Conservation (phyloP, 2,329 filamentous ascomycete genomes). For the Ophiostoma himal-ulmi region DNA sequence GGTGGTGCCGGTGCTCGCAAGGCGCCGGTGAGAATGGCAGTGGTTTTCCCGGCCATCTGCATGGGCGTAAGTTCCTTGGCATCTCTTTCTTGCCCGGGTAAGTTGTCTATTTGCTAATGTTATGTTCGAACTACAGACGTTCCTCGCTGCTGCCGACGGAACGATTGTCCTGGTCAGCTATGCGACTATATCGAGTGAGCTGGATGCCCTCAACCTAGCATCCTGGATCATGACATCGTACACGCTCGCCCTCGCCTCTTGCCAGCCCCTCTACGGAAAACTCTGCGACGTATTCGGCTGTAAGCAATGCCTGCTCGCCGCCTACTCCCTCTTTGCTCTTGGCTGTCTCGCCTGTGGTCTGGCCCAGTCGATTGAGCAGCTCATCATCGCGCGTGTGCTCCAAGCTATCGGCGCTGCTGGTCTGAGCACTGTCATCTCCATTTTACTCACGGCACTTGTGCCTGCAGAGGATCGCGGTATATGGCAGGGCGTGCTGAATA, state of each 20-base stretch:
- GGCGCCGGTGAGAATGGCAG: background rate
- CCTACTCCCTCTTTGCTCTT: slow-evolving; percentile 34
- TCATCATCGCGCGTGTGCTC: slow-evolving; percentile 36
- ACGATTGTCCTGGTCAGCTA: slow-evolving; percentile 19
- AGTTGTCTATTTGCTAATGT: background rate
- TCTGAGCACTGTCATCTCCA: slow-evolving; percentile 57
- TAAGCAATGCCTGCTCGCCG: slow-evolving; percentile 59
- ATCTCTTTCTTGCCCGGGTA: background rate
- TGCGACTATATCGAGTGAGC: slow-evolving; percentile 18
- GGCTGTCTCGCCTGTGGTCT: slow-evolving; percentile 47
- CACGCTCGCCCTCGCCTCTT: slow-evolving; percentile 37
- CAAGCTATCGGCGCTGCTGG: slow-evolving; percentile 52
- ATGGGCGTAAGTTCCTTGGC: background rate
- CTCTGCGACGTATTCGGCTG: slow-evolving; percentile 55
- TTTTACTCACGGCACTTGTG: slow-evolving; percentile 58
- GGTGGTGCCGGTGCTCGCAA: background rate
- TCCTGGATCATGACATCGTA: slow-evolving; percentile 21
- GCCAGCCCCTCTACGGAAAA: slow-evolving; percentile 60
- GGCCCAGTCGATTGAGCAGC: slow-evolving; percentile 45
- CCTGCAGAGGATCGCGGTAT: slow-evolving; percentile 56
- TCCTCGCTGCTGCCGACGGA: slow-evolving; percentile 19
- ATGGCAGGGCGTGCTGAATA: slow-evolving; percentile 61
- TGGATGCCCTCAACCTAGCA: slow-evolving; percentile 13
- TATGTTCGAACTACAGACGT: background rate
- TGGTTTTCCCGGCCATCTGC: slow-evolving; percentile 9